Evolutionary conservation across 192 early-diverging fungal species (phyloP).

Genomic region (Coemansia sp.): DNA sequence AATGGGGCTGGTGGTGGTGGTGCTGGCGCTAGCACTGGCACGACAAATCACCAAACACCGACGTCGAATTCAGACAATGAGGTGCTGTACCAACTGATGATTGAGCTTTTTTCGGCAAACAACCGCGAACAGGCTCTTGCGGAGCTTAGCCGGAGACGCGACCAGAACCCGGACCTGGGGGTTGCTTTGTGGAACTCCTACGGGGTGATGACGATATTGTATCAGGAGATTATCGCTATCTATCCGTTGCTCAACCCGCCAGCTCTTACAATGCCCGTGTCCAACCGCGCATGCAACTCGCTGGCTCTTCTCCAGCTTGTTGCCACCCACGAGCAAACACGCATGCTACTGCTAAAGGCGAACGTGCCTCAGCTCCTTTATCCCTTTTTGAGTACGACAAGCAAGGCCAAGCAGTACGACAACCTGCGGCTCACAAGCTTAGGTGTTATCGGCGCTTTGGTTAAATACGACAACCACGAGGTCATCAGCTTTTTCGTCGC

Average conservation of each 20-base stretch:
- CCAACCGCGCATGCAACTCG: slow-evolving; percentile 96
- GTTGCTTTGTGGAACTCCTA: slow-evolving; percentile 97
- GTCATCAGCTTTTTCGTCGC: slow-evolving; percentile 93
- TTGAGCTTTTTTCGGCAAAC: slow-evolving; percentile 76
- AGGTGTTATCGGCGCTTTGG: slow-evolving; percentile 94
- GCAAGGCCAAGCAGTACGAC: slow-evolving; percentile 93
- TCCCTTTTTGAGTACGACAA: slow-evolving; percentile 94
- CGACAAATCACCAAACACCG: slow-evolving; percentile 1
- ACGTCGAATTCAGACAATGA: slow-evolving; percentile 64
- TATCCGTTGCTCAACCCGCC: slow-evolving; percentile 90
- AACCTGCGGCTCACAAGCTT: slow-evolving; percentile 91
- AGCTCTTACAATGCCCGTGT: slow-evolving; percentile 80
- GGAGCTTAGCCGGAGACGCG: slow-evolving; percentile 90
- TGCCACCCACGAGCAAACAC: slow-evolving; percentile 90
- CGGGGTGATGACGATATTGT: slow-evolving; percentile 91
- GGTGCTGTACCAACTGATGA: slow-evolving; percentile 76
- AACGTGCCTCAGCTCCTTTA: slow-evolving; percentile 98
- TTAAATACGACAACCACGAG: slow-evolving; percentile 97
- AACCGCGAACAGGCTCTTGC: slow-evolving; percentile 87
- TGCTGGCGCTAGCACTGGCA: background rate
- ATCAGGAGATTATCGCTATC: slow-evolving; percentile 95
- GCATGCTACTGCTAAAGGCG: slow-evolving; percentile 65
- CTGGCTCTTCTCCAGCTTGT: slow-evolving; percentile 94
- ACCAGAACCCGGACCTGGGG: slow-evolving; percentile 93
- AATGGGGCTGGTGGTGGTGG: slow-evolving; percentile 5